These are phyloP conservation scores for Articulospora tetracladia DNA, from an alignment of 495 filamentous ascomycete genomes.

Conservation along the genomic window DNA sequence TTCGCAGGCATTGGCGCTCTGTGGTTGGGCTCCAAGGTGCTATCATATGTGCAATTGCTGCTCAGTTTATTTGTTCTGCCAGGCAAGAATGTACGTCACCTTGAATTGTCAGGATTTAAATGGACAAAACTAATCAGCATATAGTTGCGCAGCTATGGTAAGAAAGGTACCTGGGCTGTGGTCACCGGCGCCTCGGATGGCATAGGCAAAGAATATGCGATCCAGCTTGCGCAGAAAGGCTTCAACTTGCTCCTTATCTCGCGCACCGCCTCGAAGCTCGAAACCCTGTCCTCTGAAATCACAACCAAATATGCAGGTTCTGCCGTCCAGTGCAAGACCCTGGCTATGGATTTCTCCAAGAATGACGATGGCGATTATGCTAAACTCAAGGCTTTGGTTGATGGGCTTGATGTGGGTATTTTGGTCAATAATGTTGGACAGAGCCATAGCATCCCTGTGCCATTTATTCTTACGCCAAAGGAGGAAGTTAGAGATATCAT, in stretches of 20 bases:
- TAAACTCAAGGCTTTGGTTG: constrained; percentile 59
- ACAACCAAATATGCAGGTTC: constrained; percentile 50
- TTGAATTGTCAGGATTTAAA: neutral
- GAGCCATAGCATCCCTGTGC: constrained; percentile 86
- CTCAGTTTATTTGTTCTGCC: constrained; percentile 73
- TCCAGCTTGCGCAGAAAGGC: constrained; percentile 83
- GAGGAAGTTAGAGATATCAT: constrained; percentile 85
- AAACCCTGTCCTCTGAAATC: constrained; percentile 71
- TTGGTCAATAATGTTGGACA: constrained; percentile 97
- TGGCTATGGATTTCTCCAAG: constrained; percentile 88
- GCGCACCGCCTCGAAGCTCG: constrained; percentile 86
- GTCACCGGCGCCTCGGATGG: constrained; percentile 96
- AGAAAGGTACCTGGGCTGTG: constrained; percentile 89
- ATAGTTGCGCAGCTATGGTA: constrained; percentile 86
- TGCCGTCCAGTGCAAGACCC: constrained; percentile 61
- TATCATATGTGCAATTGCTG: constrained; percentile 61
- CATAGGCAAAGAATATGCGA: constrained; percentile 92
- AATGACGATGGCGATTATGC: constrained; percentile 75
- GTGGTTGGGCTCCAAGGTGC: constrained; percentile 50
- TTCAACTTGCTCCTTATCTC: constrained; percentile 94
- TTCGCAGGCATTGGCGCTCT: constrained; percentile 51
- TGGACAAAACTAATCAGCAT: neutral
- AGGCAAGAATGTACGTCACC: constrained; percentile 48
- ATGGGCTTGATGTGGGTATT: constrained; percentile 76
- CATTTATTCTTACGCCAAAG: constrained; percentile 74